Evolutionary conservation across 805 yeast genomes (phyloP).

Genomic region (Brettanomyces sp.): DNA sequence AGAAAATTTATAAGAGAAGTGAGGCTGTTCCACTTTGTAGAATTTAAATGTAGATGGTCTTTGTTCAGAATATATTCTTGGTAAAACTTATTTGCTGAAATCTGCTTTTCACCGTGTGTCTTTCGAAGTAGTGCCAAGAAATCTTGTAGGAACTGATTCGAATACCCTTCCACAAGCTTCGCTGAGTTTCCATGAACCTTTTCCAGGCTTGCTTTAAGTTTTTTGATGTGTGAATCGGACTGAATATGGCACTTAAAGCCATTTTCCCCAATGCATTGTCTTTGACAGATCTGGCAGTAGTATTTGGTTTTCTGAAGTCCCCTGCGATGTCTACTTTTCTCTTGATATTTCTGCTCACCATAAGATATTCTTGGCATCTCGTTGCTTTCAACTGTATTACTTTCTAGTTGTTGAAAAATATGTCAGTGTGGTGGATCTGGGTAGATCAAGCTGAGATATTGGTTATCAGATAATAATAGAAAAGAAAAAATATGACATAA

Average conservation of each 20-base stretch:
- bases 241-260: constrained; percentile 87
- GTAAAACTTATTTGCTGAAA: constrained; percentile 79
- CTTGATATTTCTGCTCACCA: background rate
- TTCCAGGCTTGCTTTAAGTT: constrained; percentile 36
- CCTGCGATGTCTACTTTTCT: constrained; percentile 26
- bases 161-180: constrained; percentile 41
- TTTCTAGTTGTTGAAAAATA: too few relatives aligned
- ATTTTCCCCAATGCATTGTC: constrained; percentile 93
- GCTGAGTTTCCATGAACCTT: constrained; percentile 28
- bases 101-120: constrained; percentile 72
- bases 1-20: constrained; percentile 58
- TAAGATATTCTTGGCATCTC: background rate
- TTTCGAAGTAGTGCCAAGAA: constrained; percentile 54
- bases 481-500: too few relatives aligned
- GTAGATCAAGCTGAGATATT: too few relatives aligned
- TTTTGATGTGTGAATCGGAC: constrained; percentile 67
- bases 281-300: constrained; percentile 86
- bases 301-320: constrained; percentile 81
- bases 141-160: constrained; percentile 49
- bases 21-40: constrained; percentile 72
- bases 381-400: background rate
- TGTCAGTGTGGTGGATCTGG: too few relatives aligned
- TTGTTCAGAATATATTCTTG: constrained; percentile 80
- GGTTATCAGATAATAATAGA: too few relatives aligned
- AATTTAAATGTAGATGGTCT: constrained; percentile 83